A percentile compares a stretch with the other conserved stretches of the same genome.
Evolutionary conservation across 345 rosid genomes (phyloP).

Genomic region (Cardamine occulta): DNA sequence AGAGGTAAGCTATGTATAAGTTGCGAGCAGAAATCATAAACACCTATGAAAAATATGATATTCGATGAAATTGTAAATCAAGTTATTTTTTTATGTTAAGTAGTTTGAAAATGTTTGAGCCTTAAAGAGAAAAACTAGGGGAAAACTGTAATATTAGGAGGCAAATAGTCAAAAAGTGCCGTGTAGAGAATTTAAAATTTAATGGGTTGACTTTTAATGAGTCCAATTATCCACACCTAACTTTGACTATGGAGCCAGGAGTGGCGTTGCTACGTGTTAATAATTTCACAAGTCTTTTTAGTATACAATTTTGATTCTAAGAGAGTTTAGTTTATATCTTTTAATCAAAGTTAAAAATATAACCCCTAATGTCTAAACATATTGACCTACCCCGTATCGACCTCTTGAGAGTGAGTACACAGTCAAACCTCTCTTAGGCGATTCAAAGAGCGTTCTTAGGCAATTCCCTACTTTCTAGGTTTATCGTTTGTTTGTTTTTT

Average conservation of each 20-base stretch:
- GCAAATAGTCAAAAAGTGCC: not conserved
- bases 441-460: too few relatives aligned
- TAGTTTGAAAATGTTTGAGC: not conserved
- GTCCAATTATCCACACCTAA: conserved; percentile 31
- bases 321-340: not conserved
- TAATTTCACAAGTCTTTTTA: too few relatives aligned
- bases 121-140: not conserved
- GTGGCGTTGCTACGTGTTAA: conserved; percentile 9
- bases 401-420: too few relatives aligned
- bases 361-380: too few relatives aligned
- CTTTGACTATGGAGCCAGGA: conserved; percentile 22
- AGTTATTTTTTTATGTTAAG: not conserved
- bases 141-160: not conserved
- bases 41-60: not conserved
- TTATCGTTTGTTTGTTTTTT: too few relatives aligned
- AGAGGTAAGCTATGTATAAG: not conserved
- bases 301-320: not conserved
- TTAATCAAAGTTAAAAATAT: too few relatives aligned
- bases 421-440: too few relatives aligned
- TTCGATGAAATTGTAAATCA: not conserved
- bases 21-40: not conserved
- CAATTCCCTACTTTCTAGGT: too few relatives aligned
- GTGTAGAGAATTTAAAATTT: not conserved
- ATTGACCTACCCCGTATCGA: too few relatives aligned
- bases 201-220: conserved; percentile 27